phyloP scores from a whole-genome alignment of 2,329 filamentous ascomycete genomes.

The Coniochaeta sp. region DNA sequence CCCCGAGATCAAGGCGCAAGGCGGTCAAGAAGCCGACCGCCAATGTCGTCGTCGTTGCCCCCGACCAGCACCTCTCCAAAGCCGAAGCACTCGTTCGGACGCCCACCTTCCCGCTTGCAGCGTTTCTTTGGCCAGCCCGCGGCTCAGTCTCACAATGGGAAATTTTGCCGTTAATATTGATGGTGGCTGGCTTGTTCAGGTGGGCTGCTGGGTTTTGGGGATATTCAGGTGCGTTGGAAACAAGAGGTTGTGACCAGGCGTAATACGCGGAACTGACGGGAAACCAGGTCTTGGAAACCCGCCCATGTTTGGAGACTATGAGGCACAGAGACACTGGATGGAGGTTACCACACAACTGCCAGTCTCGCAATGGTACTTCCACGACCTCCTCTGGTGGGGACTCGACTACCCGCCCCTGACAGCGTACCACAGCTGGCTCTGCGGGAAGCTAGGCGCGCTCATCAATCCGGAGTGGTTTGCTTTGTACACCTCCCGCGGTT shows the following conservation, averaged over 20 bases:
- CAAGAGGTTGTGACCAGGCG: background rate
- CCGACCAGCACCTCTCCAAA: constrained; percentile 14
- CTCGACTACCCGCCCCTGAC: constrained; percentile 96
- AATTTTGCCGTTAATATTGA: constrained; percentile 76
- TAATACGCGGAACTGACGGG: background rate
- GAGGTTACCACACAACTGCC: constrained; percentile 87
- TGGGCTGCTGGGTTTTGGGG: constrained; percentile 92
- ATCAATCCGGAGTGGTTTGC: constrained; percentile 85
- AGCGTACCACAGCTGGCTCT: constrained; percentile 95
- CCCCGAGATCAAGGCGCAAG: constrained; percentile 54
- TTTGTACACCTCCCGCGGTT: constrained; percentile 72
- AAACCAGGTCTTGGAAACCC: constrained; percentile 63
- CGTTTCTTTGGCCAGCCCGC: constrained; percentile 90
- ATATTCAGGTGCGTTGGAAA: constrained; percentile 68
- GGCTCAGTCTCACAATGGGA: constrained; percentile 86
- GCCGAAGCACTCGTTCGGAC: constrained; percentile 40
- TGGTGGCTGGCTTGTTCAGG: constrained; percentile 83
- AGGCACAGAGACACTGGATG: constrained; percentile 99
- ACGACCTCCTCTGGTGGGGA: constrained; percentile 96
- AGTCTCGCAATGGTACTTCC: constrained; percentile 94
- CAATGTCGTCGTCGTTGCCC: constrained; percentile 23
- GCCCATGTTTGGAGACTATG: constrained; percentile 94
- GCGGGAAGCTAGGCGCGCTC: constrained; percentile 74
- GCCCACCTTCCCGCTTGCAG: constrained; percentile 81
- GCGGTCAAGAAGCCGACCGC: constrained; percentile 35